A percentile compares a stretch with the other conserved stretches of the same genome.
Conservation (phyloP, 495 filamentous ascomycete genomes). For the Cryomyces minteri region DNA sequence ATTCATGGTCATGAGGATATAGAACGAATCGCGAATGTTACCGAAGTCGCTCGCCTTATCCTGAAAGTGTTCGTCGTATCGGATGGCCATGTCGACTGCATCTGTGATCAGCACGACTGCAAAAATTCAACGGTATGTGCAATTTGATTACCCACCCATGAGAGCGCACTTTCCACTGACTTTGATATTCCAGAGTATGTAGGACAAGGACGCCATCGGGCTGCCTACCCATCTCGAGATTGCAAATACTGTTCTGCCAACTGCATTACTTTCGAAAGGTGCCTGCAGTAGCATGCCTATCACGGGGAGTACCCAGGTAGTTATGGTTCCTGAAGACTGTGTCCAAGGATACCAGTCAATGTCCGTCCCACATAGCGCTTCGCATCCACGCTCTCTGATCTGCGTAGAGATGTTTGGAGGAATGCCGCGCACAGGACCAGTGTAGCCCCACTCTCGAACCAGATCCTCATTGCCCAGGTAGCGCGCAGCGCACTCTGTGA, state of each 20-base stretch:
- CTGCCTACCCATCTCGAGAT: slow-evolving; percentile 21
- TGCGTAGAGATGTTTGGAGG: slow-evolving; percentile 6
- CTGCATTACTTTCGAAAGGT: slow-evolving; percentile 27
- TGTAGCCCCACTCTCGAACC: slow-evolving; percentile 5
- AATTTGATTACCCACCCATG: slow-evolving; percentile 6
- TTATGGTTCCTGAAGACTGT: slow-evolving; percentile 20
- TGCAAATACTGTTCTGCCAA: slow-evolving; percentile 18
- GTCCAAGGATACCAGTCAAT: slow-evolving; percentile 17
- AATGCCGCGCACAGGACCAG: slow-evolving; percentile 7
- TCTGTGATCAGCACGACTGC: too few relatives aligned
- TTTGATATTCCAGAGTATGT: slow-evolving; percentile 29
- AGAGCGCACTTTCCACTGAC: slow-evolving; percentile 27
- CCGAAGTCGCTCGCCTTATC: slow-evolving; percentile 11
- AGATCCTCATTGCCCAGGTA: slow-evolving; percentile 3
- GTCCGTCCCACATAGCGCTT: slow-evolving; percentile 14
- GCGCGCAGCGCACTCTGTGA: slow-evolving; percentile 8
- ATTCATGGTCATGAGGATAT: slow-evolving; percentile 26
- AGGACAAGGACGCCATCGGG: slow-evolving; percentile 22
- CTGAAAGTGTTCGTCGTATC: not conserved
- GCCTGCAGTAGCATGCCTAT: slow-evolving; percentile 26
- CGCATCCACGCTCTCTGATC: slow-evolving; percentile 14
- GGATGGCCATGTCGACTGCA: slow-evolving; percentile 20
- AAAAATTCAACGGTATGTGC: too few relatives aligned
- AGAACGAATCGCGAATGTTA: slow-evolving; percentile 25
- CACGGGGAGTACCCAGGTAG: slow-evolving; percentile 28